Conservation (phyloP, 148 eudicot species). For the Rhododendron molle region DNA sequence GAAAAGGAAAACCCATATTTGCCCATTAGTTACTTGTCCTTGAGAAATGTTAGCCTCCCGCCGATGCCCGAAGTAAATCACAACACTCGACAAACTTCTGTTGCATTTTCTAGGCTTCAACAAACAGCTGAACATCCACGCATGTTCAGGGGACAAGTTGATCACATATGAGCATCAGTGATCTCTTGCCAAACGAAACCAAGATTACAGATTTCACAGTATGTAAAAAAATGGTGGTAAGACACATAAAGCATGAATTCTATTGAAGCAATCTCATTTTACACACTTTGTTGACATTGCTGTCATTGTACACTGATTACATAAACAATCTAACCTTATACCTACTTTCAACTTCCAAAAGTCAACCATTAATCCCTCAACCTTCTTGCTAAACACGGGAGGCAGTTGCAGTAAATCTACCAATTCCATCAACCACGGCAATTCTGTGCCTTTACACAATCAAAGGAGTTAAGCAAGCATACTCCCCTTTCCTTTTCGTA, state of each 20-base stretch:
- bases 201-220: neutral
- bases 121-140: neutral
- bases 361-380: neutral
- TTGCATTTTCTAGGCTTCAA: neutral
- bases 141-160: neutral
- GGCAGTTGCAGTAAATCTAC: neutral
- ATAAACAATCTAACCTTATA: neutral
- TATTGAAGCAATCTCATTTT: neutral
- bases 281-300: neutral
- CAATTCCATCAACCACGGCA: neutral
- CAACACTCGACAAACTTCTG: neutral
- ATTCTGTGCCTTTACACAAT: neutral
- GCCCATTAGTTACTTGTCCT: neutral
- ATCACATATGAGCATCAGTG: neutral
- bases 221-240: neutral
- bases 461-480: neutral
- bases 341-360: neutral
- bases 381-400: neutral
- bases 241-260: neutral
- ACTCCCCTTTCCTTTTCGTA: neutral
- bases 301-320: neutral
- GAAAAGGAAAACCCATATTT: neutral
- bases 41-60: neutral
- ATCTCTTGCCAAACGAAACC: neutral
- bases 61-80: neutral